These are phyloP conservation scores for Eudorina sp. DNA, from an alignment of 139 green algal species.

Conservation along the genomic window DNA sequence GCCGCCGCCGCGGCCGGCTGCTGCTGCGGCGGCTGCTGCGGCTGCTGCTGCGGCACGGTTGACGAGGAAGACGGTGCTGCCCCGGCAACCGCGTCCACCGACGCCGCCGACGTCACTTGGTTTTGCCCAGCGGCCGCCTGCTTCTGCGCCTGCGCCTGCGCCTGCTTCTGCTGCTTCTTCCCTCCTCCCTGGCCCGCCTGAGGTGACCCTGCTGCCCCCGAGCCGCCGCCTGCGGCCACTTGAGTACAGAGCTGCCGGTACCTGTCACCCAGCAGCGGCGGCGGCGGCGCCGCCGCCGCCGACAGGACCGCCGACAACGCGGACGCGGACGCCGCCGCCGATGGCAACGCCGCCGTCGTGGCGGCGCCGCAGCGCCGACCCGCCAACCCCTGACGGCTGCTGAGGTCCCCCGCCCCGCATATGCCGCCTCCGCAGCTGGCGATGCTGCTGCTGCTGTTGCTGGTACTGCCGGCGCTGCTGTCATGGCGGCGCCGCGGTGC, in stretches of 20 bases:
- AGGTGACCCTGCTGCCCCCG: neutral
- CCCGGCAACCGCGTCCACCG: neutral
- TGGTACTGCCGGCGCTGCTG: neutral
- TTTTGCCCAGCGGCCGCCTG: neutral
- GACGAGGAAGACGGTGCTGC: too few relatives aligned
- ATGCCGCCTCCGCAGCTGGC: neutral
- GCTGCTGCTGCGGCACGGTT: neutral
- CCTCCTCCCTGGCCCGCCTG: neutral
- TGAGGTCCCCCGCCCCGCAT: neutral
- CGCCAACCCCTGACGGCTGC: neutral
- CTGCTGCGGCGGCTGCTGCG: neutral
- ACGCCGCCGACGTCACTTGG: neutral
- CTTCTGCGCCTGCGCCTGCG: neutral
- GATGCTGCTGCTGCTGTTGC: neutral
- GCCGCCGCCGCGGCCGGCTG: neutral
- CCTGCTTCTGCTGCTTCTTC: neutral
- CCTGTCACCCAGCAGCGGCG: neutral
- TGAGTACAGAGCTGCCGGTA: neutral
- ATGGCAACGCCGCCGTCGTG: neutral
- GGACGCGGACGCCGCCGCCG: neutral
- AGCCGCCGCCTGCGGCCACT: neutral
- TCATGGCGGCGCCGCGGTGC: neutral
- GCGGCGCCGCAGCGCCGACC: neutral
- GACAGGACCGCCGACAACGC: neutral
- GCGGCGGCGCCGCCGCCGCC: constrained; percentile 2